Conservation (phyloP, 257 asterid genomes). For the Plectranthus barbatus region DNA sequence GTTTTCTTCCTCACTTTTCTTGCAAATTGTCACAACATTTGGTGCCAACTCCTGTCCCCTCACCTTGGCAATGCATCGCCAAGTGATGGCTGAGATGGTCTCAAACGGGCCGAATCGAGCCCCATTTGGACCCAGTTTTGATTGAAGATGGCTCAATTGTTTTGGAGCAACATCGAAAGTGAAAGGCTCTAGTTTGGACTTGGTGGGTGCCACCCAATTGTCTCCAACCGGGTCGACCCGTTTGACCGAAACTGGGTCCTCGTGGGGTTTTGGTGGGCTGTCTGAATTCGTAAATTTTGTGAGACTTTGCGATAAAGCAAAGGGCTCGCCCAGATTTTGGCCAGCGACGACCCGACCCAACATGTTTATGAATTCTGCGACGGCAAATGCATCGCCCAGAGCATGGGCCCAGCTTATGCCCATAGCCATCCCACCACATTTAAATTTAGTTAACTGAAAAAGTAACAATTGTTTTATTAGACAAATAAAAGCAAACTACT, state of each 20-base stretch:
- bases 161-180: constrained; percentile 39
- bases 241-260: constrained; percentile 47
- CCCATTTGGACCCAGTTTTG: constrained; percentile 20
- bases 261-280: not conserved
- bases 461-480: not conserved
- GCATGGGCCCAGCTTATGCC: constrained; percentile 91
- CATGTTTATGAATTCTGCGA: constrained; percentile 44
- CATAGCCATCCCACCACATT: constrained; percentile 74
- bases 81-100: constrained; percentile 46
- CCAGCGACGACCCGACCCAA: constrained; percentile 20
- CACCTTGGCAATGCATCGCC: constrained; percentile 54
- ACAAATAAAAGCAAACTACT: too few species aligned
- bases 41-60: constrained; percentile 36
- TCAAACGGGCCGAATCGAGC: constrained; percentile 39
- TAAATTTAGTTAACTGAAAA: constrained; percentile 59
- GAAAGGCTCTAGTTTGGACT: constrained; percentile 41
- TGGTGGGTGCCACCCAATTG: constrained; percentile 40
- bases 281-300: constrained; percentile 9
- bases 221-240: constrained; percentile 75
- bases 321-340: constrained; percentile 5
- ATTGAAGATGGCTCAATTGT: constrained; percentile 34
- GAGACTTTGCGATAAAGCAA: constrained; percentile 22
- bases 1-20: constrained; percentile 1
- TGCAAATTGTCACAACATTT: constrained; percentile 56
- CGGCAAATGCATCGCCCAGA: constrained; percentile 70